Evolutionary conservation across 2,329 filamentous ascomycete genomes (phyloP).

Genomic region (Cucurbitaria berberidis): DNA sequence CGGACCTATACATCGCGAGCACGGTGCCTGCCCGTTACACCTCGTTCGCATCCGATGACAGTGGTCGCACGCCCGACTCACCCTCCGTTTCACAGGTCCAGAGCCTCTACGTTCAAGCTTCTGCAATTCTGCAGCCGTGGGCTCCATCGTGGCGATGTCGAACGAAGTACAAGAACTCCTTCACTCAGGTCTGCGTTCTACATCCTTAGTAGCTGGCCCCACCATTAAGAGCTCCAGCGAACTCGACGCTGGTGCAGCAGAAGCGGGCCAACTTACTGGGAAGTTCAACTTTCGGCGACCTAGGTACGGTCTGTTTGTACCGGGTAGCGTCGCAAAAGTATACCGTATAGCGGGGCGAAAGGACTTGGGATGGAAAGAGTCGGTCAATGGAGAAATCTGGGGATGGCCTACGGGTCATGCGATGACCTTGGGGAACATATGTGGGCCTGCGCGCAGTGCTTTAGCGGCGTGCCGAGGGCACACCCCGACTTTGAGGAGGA

Average conservation of each 20-base stretch:
- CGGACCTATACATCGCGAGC: slow-evolving; percentile 87
- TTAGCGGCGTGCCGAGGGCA: slow-evolving; percentile 39
- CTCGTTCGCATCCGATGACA: slow-evolving; percentile 95
- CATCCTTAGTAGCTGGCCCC: not conserved
- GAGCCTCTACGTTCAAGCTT: slow-evolving; percentile 49
- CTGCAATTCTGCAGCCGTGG: slow-evolving; percentile 27
- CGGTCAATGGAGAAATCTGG: slow-evolving; percentile 33
- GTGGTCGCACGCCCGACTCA: slow-evolving; percentile 92
- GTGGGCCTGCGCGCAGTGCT: slow-evolving; percentile 44
- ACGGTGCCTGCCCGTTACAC: slow-evolving; percentile 89
- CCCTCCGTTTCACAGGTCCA: slow-evolving; percentile 78
- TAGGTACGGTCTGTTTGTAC: slow-evolving; percentile 1
- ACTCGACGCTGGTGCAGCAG: not conserved
- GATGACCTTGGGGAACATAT: slow-evolving; percentile 43
- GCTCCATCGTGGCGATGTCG: slow-evolving; percentile 33
- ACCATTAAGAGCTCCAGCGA: not conserved
- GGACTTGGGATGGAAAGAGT: slow-evolving; percentile 18
- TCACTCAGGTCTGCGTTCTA: not conserved
- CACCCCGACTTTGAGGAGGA: slow-evolving; percentile 30
- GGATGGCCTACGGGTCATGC: slow-evolving; percentile 40
- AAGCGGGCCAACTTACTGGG: not conserved
- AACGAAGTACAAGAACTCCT: not conserved
- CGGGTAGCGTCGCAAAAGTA: not conserved
- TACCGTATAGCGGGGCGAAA: not conserved
- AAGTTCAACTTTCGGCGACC: not conserved